phyloP scores from a whole-genome alignment of 495 filamentous ascomycete genomes.

The Lasiosphaeria ovina region DNA sequence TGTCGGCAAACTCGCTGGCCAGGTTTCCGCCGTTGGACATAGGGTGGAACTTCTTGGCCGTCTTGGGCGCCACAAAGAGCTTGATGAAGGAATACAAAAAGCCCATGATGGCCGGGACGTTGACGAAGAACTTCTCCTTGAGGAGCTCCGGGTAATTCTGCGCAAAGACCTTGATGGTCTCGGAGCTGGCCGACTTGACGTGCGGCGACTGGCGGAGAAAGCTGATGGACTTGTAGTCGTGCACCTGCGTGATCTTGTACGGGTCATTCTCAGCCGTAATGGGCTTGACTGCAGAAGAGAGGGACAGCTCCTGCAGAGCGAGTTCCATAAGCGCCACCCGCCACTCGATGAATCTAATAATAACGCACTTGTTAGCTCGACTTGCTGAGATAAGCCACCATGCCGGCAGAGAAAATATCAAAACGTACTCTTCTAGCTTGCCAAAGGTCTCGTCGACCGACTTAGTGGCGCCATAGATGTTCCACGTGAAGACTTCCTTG shows the following conservation, averaged over 20 bases:
- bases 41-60: slow-evolving; percentile 80
- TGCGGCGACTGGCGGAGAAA: slow-evolving; percentile 72
- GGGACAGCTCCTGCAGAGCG: slow-evolving; percentile 64
- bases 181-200: slow-evolving; percentile 68
- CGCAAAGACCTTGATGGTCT: slow-evolving; percentile 74
- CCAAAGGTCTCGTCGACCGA: slow-evolving; percentile 68
- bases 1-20: slow-evolving; percentile 56
- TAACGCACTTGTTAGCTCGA: background rate
- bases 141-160: slow-evolving; percentile 84
- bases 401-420: slow-evolving; percentile 1
- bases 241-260: slow-evolving; percentile 84
- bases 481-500: slow-evolving; percentile 56
- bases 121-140: slow-evolving; percentile 87
- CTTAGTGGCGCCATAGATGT: slow-evolving; percentile 64
- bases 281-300: slow-evolving; percentile 61
- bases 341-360: slow-evolving; percentile 74
- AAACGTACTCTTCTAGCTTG: slow-evolving; percentile 68
- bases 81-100: slow-evolving; percentile 82
- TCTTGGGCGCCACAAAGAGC: slow-evolving; percentile 73
- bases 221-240: slow-evolving; percentile 81
- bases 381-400: no score
- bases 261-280: slow-evolving; percentile 79
- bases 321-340: slow-evolving; percentile 84
- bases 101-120: slow-evolving; percentile 82
- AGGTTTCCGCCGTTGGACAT: slow-evolving; percentile 73